phyloP scores from a whole-genome alignment of 345 rosid genomes.

The Raphanus sativus region DNA sequence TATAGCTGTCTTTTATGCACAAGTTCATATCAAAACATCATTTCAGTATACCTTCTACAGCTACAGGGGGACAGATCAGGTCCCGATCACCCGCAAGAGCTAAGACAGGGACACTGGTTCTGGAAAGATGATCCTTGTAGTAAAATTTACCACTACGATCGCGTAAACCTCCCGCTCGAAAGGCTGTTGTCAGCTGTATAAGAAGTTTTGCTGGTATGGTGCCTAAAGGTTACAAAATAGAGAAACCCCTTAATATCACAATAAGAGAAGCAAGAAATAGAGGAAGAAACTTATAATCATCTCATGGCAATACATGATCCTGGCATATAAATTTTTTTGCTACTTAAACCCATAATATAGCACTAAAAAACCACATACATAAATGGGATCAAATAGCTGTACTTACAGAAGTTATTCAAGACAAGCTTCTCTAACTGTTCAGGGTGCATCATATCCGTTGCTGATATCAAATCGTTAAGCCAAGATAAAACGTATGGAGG shows the following conservation, averaged over 20 bases:
- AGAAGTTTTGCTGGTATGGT: slow-evolving; percentile 90
- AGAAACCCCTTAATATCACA: slow-evolving; percentile 8
- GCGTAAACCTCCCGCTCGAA: slow-evolving; percentile 74
- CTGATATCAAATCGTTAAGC: slow-evolving; percentile 82
- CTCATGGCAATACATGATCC: not conserved
- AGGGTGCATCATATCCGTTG: slow-evolving; percentile 97
- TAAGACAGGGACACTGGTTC: slow-evolving; percentile 65
- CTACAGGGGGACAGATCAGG: slow-evolving; percentile 89
- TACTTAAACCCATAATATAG: not conserved
- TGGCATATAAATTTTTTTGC: slow-evolving; percentile 3
- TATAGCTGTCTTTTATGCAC: not conserved
- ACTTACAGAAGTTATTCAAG: slow-evolving; percentile 90
- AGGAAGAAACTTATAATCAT: slow-evolving; percentile 9
- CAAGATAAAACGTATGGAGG: slow-evolving; percentile 87
- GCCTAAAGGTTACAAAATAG: slow-evolving; percentile 48
- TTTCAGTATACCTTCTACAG: slow-evolving; percentile 68
- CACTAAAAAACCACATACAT: not conserved
- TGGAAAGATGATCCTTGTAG: slow-evolving; percentile 68
- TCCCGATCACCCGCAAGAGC: slow-evolving; percentile 94
- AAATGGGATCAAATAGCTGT: slow-evolving; percentile 9
- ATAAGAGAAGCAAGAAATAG: not conserved
- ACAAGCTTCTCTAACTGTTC: slow-evolving; percentile 85
- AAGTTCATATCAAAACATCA: not conserved
- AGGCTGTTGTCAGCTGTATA: slow-evolving; percentile 89
- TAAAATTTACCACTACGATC: slow-evolving; percentile 75